Base-by-base conservation (phyloP, 345 rosid genomes). In the Iberis pinnata region DNA sequence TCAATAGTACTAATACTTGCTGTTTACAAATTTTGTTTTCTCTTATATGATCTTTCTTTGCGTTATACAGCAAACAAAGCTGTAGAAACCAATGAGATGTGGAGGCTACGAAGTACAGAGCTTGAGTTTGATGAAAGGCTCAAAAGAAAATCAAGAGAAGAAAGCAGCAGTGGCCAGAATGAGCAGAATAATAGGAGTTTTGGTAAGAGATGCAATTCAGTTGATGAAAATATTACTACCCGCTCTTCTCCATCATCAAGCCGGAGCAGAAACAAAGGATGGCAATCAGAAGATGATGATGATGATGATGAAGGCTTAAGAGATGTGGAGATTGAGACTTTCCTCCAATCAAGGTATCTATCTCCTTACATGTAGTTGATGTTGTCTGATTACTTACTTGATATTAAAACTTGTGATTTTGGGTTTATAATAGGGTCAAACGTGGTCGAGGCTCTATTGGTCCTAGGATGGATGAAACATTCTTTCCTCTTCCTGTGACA, bases 381-480 rank as follows among this genome's bases (percentile, higher is more conserved):
- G 22, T 38, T 56, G 8, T 31, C 57, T 56, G 27, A 7, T 45
- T 29, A 11, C 7, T 19, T 46, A 13, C 47, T 54, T 41, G 11
- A 12, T 12, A 5, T 12, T 47, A 5, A 39, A 48, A 47, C 31
- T 33, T 56, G 51, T 56, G 63, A 14, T 42, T 48, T 12, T 56
- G 37, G n/a, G 29, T 32, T 38, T 41, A 48, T 58, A 47, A 56
- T 75, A 92, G 98, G 75, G 78, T 73, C 53, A 88, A 92, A 72
- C 92, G 93, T 1, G 93, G 98, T 12, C 76, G 93, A 73, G 95
- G 96, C 54, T 77, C 86, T 12, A 59, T 88, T 38, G 98, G 98
- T 61, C 81, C 95, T 2, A 92, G 83, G 73, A 88, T 92, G 95
- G 97, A 88, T 53, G 98, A 88, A 71, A 71, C 88, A 31, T 79